phyloP scores from a whole-genome alignment of 768 basidiomycete species.

The Amanita rimosa region DNA sequence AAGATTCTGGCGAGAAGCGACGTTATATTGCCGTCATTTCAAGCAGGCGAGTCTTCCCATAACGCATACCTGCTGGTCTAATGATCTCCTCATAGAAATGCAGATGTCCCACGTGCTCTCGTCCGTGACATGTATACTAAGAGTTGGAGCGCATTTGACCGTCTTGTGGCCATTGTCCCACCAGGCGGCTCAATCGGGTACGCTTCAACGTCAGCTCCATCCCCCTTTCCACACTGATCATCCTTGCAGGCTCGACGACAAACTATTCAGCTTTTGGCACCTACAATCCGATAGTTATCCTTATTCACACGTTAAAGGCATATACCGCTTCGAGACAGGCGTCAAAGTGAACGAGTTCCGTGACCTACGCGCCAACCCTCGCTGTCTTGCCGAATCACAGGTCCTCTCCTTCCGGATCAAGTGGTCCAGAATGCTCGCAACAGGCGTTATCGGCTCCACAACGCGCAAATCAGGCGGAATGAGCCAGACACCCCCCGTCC shows the following conservation, averaged over 20 bases:
- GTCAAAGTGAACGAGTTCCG: slow-evolving; percentile 84
- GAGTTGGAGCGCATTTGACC: slow-evolving; percentile 87
- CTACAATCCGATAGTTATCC: slow-evolving; percentile 72
- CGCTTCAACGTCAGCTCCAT: slow-evolving; percentile 14
- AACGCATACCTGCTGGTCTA: no score
- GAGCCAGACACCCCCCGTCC: slow-evolving; percentile 22
- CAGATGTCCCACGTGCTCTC: slow-evolving; percentile 73
- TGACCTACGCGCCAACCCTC: slow-evolving; percentile 80
- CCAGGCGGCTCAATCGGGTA: slow-evolving; percentile 85
- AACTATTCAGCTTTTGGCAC: slow-evolving; percentile 85
- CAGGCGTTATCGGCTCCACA: slow-evolving; percentile 49
- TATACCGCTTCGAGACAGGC: slow-evolving; percentile 81
- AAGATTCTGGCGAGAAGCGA: slow-evolving; percentile 61
- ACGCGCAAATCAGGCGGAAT: slow-evolving; percentile 20
- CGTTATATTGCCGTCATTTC: slow-evolving; percentile 63
- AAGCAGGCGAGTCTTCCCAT: slow-evolving; percentile 38
- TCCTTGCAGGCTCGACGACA: slow-evolving; percentile 67
- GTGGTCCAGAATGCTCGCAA: slow-evolving; percentile 64
- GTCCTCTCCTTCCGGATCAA: slow-evolving; percentile 73
- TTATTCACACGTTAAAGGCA: slow-evolving; percentile 71
- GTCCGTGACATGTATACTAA: slow-evolving; percentile 90
- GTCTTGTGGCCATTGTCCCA: slow-evolving; percentile 81
- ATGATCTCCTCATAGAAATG: slow-evolving; percentile 42
- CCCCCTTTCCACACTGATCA: slow-evolving; percentile 1
- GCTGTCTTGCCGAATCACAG: slow-evolving; percentile 78